phyloP scores from a whole-genome alignment of 441 rosid genomes.

The Biscutella auriculata region DNA sequence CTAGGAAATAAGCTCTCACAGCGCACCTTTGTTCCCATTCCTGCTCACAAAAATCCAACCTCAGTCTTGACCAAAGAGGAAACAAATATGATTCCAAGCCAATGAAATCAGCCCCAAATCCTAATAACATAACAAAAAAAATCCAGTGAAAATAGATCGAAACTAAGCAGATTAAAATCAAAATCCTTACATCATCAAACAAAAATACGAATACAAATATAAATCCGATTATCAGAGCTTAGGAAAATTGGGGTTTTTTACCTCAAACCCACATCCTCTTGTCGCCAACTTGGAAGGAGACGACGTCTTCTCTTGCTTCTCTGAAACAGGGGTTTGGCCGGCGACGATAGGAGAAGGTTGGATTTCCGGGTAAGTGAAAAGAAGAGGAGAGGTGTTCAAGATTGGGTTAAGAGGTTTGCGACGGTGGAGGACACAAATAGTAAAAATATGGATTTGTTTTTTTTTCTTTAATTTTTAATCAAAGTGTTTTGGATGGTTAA shows the following conservation, averaged over 20 bases:
- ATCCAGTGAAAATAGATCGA: constrained; percentile 1
- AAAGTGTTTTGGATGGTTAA: no score
- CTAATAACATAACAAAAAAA: not conserved
- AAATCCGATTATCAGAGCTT: not conserved
- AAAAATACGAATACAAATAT: not conserved
- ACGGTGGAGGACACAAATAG: no score
- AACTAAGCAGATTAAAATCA: not conserved
- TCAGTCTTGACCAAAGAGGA: not conserved
- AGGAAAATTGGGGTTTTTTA: constrained; percentile 1
- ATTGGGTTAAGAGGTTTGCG: no score
- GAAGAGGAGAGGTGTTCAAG: no score
- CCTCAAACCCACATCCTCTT: constrained; percentile 28
- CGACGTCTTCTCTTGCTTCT: no score
- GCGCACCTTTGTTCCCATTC: constrained; percentile 85
- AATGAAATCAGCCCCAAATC: not conserved
- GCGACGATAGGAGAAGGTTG: no score
- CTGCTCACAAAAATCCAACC: constrained; percentile 27
- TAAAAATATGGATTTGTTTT: no score
- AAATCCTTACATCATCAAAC: constrained; percentile 15
- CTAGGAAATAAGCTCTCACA: constrained; percentile 54
- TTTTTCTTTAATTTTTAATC: no score
- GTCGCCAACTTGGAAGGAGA: constrained; percentile 19
- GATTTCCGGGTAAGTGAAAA: no score
- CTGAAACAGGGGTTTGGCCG: no score
- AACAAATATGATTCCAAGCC: not conserved